Conservation (phyloP, 2,329 filamentous ascomycete genomes). For the Neonectria sp. region DNA sequence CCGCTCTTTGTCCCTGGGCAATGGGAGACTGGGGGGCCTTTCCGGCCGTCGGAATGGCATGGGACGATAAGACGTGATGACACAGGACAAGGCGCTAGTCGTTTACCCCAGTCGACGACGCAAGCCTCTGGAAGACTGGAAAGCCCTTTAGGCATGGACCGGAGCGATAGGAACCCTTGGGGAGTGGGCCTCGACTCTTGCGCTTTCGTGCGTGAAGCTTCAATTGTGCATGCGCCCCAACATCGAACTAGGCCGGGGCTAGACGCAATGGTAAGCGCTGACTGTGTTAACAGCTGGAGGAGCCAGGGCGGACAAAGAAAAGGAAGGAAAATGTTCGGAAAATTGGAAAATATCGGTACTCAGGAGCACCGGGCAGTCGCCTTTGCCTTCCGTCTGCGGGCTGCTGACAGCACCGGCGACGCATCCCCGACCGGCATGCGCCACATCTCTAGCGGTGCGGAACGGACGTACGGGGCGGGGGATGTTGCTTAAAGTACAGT, state of each 20-base stretch:
- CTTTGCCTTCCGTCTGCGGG: constrained; percentile 11
- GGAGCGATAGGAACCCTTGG: constrained; percentile 34
- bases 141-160: constrained; percentile 22
- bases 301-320: neutral
- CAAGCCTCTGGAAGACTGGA: constrained; percentile 30
- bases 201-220: constrained; percentile 13
- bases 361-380: neutral
- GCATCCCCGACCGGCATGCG: constrained; percentile 12
- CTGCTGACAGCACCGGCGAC: constrained; percentile 18
- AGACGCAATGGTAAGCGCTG: constrained; percentile 21
- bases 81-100: constrained; percentile 27
- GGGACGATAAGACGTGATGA: constrained; percentile 36
- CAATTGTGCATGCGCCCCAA: constrained; percentile 28
- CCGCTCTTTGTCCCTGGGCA: constrained; percentile 21
- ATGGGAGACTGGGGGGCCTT: neutral
- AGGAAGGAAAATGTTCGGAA: neutral
- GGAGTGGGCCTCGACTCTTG: constrained; percentile 22
- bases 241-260: constrained; percentile 16
- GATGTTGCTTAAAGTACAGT: neutral
- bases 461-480: neutral
- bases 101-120: constrained; percentile 28
- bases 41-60: constrained; percentile 26
- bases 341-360: constrained; percentile 6
- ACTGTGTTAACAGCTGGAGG: constrained; percentile 12
- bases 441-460: constrained; percentile 10